Percentiles rank a stretch among this genome's conserved stretches.
phyloP scores from a whole-genome alignment of 176 grass and related monocot genomes.

The Chrysopogon serrulatus region DNA sequence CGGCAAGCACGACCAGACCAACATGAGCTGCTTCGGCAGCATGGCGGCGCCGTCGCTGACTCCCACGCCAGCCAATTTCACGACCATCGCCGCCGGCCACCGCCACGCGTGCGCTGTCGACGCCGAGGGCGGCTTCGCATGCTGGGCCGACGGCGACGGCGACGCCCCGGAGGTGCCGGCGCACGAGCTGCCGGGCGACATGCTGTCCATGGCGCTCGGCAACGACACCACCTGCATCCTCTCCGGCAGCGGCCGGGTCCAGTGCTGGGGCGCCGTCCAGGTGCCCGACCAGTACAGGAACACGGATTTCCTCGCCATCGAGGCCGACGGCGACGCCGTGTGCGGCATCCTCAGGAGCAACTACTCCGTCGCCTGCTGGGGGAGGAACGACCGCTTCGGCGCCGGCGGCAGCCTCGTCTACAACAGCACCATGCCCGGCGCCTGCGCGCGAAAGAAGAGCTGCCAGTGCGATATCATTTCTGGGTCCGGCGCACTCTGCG shows the following conservation, averaged over 20 bases:
- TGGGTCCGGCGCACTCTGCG: conserved; percentile 38
- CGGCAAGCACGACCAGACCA: not conserved
- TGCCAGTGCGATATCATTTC: conserved; percentile 39
- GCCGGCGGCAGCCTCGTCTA: conserved; percentile 19
- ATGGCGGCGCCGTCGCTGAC: conserved; percentile 15
- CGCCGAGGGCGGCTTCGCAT: conserved; percentile 21
- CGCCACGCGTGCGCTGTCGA: conserved; percentile 63
- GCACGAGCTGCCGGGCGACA: conserved; percentile 15
- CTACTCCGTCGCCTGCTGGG: conserved; percentile 80
- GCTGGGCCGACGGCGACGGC: conserved; percentile 65
- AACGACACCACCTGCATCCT: conserved; percentile 68
- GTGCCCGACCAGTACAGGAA: conserved; percentile 24
- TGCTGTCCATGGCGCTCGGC: conserved; percentile 58
- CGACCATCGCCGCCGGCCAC: conserved; percentile 38
- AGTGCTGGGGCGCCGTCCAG: conserved; percentile 57
- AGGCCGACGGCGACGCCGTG: conserved; percentile 63
- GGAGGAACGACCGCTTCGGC: conserved; percentile 27
- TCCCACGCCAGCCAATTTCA: not conserved
- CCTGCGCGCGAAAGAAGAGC: not conserved
- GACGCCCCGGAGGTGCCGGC: conserved; percentile 15
- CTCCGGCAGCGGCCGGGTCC: conserved; percentile 20
- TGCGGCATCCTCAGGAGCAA: conserved; percentile 53
- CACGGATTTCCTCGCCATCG: conserved; percentile 45
- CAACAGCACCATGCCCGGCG: conserved; percentile 55
- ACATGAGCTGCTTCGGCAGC: conserved; percentile 27